phyloP scores from a whole-genome alignment of 352 stramenopile genomes.

The Pythium plurisporium region DNA sequence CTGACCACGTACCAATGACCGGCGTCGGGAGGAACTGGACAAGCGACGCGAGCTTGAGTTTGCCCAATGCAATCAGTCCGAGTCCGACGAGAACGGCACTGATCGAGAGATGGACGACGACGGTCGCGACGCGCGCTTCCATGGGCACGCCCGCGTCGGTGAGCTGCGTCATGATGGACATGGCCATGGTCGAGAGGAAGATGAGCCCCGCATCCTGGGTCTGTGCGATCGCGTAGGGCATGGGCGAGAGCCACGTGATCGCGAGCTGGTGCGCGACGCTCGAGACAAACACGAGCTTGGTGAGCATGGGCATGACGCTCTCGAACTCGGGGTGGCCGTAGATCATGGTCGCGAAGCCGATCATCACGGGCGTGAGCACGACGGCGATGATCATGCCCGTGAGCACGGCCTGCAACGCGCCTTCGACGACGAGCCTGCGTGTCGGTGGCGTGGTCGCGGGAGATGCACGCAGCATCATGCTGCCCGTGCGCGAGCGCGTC shows the following conservation, averaged over 20 bases:
- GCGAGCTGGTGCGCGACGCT: constrained; percentile 93
- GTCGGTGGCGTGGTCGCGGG: not conserved
- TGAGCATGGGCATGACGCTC: constrained; percentile 51
- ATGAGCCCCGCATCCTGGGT: constrained; percentile 96
- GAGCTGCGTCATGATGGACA: constrained; percentile 81
- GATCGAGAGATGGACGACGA: constrained; percentile 90
- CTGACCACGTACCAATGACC: constrained; percentile 73
- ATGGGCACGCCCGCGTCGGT: constrained; percentile 45
- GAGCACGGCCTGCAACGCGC: constrained; percentile 56
- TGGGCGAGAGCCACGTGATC: constrained; percentile 87
- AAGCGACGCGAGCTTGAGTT: constrained; percentile 86
- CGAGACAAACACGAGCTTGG: constrained; percentile 93
- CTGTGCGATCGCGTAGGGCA: constrained; percentile 95
- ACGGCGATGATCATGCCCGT: constrained; percentile 88
- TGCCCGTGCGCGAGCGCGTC: constrained; percentile 16
- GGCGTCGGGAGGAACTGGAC: constrained; percentile 95
- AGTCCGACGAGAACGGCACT: constrained; percentile 89
- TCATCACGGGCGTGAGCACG: constrained; percentile 57
- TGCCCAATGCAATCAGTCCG: constrained; percentile 89
- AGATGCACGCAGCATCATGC: constrained; percentile 5
- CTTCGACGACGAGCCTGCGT: constrained; percentile 29
- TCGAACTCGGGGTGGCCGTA: constrained; percentile 76
- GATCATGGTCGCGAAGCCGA: constrained; percentile 93
- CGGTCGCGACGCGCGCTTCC: constrained; percentile 79
- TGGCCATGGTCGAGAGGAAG: constrained; percentile 93